phyloP scores from a whole-genome alignment of 495 filamentous ascomycete species.

The Letharia lupina region DNA sequence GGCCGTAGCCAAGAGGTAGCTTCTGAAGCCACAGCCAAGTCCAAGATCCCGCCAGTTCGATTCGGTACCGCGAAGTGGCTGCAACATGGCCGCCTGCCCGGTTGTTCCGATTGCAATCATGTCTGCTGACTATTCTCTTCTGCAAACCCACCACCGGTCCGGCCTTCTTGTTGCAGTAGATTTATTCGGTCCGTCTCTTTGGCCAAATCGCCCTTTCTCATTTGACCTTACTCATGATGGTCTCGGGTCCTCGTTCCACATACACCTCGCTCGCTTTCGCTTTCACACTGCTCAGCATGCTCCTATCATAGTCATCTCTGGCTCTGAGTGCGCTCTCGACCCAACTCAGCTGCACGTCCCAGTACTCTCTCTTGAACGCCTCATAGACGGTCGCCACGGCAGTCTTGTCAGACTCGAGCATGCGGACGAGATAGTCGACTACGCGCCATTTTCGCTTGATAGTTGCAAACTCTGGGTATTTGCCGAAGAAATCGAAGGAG shows the following conservation, averaged over 20 bases:
- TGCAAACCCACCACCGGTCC: background rate
- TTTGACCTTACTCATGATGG: constrained; percentile 83
- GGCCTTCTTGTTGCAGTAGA: background rate
- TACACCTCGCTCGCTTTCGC: constrained; percentile 75
- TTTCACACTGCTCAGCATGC: constrained; percentile 81
- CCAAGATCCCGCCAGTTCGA: background rate
- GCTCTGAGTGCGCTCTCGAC: constrained; percentile 85
- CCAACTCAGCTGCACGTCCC: constrained; percentile 93
- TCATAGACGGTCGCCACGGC: constrained; percentile 67
- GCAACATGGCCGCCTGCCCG: background rate
- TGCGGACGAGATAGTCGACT: constrained; percentile 65
- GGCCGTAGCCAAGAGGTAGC: background rate
- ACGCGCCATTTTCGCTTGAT: constrained; percentile 90
- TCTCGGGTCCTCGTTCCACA: constrained; percentile 69
- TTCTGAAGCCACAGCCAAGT: background rate
- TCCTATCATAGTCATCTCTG: constrained; percentile 87
- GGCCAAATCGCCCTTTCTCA: constrained; percentile 30
- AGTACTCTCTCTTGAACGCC: constrained; percentile 74
- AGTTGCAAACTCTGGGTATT: constrained; percentile 49
- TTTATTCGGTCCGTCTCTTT: background rate
- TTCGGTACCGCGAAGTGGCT: background rate
- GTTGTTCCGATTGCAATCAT: background rate
- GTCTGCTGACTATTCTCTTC: too few relatives aligned
- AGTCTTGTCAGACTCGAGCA: constrained; percentile 71
- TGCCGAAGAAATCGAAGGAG: constrained; percentile 60